Evolutionary conservation across 73 alveolate species (phyloP).

Genomic region (Paramecium caudatum): DNA sequence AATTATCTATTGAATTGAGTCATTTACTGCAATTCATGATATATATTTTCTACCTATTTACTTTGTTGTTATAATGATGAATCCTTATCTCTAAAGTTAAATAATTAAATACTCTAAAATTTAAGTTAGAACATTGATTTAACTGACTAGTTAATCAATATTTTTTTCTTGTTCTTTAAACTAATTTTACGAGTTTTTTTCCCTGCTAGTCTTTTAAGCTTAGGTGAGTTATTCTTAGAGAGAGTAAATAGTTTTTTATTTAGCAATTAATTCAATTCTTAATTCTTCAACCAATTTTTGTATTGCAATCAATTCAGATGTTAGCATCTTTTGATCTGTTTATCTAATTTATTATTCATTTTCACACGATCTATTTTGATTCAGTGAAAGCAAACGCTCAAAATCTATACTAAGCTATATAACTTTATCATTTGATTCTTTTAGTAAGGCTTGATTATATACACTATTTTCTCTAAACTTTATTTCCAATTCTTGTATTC

Average conservation of each 20-base stretch:
- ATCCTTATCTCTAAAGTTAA: conserved; percentile 58
- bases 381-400: neutral
- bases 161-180: conserved; percentile 13
- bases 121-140: neutral
- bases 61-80: neutral
- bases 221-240: neutral
- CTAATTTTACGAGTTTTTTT: neutral
- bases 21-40: neutral
- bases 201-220: neutral
- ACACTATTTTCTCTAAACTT: conserved; percentile 49
- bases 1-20: conserved; percentile 26
- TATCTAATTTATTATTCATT: neutral
- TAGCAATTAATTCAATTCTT: neutral
- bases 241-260: conserved; percentile 47
- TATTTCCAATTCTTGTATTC: conserved; percentile 30
- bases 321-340: neutral
- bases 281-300: conserved; percentile 55
- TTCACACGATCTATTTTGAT: conserved; percentile 1
- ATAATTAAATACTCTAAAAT: conserved; percentile 25
- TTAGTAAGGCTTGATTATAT: neutral
- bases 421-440: conserved; percentile 26
- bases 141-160: conserved; percentile 32
- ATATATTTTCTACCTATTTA: neutral
- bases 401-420: conserved; percentile 14
- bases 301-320: conserved; percentile 8